phyloP scores from a whole-genome alignment of 2,329 filamentous ascomycete genomes.

The Pyricularia pennisetigena region DNA sequence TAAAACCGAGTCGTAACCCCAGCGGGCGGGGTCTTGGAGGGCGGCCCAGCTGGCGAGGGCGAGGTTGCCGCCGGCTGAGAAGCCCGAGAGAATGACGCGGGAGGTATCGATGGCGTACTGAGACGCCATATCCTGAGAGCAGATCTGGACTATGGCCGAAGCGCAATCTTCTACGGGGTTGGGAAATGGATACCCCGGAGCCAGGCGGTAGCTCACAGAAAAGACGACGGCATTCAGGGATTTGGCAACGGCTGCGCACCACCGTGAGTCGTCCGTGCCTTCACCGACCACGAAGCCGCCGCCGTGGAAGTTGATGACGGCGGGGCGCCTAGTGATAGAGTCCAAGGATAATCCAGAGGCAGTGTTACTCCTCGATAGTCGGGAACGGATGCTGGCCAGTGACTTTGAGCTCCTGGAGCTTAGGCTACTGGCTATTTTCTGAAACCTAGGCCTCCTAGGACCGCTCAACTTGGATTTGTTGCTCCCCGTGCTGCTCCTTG shows the following conservation, averaged over 20 bases:
- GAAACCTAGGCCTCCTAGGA: not conserved
- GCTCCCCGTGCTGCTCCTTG: not conserved
- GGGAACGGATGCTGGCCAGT: not conserved
- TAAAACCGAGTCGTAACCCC: constrained; percentile 22
- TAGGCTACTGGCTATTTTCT: not conserved
- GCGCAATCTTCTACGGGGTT: constrained; percentile 56
- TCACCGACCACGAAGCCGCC: constrained; percentile 57
- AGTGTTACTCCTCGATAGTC: not conserved
- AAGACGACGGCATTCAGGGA: constrained; percentile 46
- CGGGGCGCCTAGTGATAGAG: constrained; percentile 21
- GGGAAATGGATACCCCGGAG: constrained; percentile 55
- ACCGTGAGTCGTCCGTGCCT: constrained; percentile 53
- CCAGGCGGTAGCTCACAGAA: constrained; percentile 58
- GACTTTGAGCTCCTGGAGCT: not conserved
- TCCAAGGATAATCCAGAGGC: not conserved
- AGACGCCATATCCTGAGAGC: constrained; percentile 26
- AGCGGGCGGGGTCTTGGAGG: constrained; percentile 30
- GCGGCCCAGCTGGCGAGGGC: constrained; percentile 35
- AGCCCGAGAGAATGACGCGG: constrained; percentile 50
- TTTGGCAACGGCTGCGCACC: constrained; percentile 29
- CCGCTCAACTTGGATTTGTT: not conserved
- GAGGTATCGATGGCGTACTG: constrained; percentile 44
- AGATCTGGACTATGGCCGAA: constrained; percentile 47
- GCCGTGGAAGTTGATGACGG: constrained; percentile 57
- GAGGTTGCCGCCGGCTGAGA: constrained; percentile 52